Evolutionary conservation across 2,329 filamentous ascomycete species (phyloP).

Genomic region (Fusarium sp.): DNA sequence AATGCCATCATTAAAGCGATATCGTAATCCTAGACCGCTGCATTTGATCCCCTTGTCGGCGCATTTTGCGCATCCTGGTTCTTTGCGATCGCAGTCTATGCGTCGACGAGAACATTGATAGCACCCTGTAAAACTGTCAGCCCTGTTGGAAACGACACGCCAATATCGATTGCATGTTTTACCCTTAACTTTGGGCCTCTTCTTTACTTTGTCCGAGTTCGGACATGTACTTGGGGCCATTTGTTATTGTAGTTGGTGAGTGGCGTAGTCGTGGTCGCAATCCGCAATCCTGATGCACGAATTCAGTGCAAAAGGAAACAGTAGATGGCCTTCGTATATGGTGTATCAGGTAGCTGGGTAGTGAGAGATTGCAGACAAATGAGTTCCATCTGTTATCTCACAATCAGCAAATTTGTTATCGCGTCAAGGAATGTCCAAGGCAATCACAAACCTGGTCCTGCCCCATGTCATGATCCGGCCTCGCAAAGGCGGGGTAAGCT

Average conservation of each 20-base stretch:
- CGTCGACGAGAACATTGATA: slow-evolving; percentile 43
- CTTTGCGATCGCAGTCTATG: slow-evolving; percentile 42
- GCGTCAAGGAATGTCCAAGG: neutral
- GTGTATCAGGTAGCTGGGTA: too few relatives aligned
- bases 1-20: slow-evolving; percentile 42
- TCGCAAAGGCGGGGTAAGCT: slow-evolving; percentile 22
- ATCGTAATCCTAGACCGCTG: slow-evolving; percentile 37
- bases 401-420: slow-evolving; percentile 7
- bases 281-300: neutral
- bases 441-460: neutral
- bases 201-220: slow-evolving; percentile 17
- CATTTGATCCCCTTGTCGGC: slow-evolving; percentile 35
- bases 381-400: neutral
- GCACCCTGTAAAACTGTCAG: slow-evolving; percentile 24
- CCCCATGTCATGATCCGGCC: neutral
- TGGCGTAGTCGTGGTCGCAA: neutral
- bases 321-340: too few relatives aligned
- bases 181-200: slow-evolving; percentile 37
- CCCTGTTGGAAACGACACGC: rapidly evolving
- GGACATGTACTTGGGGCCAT: neutral
- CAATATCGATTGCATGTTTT: neutral
- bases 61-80: slow-evolving; percentile 40
- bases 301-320: neutral
- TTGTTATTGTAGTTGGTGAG: neutral
- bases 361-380: too few relatives aligned